Evolutionary conservation across 805 yeast species (phyloP).

Genomic region (Ogataea sp.): DNA sequence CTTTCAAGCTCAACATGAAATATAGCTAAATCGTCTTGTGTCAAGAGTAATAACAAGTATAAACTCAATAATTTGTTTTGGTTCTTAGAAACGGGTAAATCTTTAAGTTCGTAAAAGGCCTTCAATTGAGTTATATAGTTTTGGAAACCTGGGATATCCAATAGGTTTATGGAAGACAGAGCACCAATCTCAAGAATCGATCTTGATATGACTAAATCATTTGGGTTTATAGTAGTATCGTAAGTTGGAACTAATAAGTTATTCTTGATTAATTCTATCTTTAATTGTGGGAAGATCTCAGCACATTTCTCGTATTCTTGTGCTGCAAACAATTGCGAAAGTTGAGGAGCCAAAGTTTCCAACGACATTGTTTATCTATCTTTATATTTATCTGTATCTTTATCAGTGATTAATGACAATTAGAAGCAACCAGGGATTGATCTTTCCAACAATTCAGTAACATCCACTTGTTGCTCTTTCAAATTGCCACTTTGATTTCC

Average conservation of each 20-base stretch:
- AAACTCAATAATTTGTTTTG: constrained; percentile 69
- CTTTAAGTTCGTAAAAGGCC: constrained; percentile 55
- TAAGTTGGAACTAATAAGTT: constrained; percentile 63
- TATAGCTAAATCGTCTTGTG: constrained; percentile 77
- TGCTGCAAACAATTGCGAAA: constrained; percentile 55
- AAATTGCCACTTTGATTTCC: background rate
- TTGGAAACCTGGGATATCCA: constrained; percentile 58
- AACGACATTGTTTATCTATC: constrained; percentile 38
- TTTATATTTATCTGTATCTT: background rate
- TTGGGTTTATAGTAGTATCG: constrained; percentile 33
- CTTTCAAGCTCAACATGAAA: constrained; percentile 87
- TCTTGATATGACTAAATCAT: constrained; percentile 72
- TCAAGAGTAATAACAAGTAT: constrained; percentile 65
- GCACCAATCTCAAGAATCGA: constrained; percentile 87
- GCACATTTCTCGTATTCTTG: constrained; percentile 57
- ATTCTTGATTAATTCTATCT: constrained; percentile 70
- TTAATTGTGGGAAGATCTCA: constrained; percentile 58
- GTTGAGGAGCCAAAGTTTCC: constrained; percentile 59
- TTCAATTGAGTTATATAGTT: constrained; percentile 66
- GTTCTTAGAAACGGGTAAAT: constrained; percentile 38
- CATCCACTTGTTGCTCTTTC: too few relatives aligned
- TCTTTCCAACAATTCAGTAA: too few relatives aligned
- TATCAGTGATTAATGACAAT: too few relatives aligned
- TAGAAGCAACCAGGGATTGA: too few relatives aligned
- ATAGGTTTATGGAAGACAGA: constrained; percentile 58